Evolutionary conservation across 495 filamentous ascomycete genomes (phyloP).

Genomic region (Echria macrotheca): DNA sequence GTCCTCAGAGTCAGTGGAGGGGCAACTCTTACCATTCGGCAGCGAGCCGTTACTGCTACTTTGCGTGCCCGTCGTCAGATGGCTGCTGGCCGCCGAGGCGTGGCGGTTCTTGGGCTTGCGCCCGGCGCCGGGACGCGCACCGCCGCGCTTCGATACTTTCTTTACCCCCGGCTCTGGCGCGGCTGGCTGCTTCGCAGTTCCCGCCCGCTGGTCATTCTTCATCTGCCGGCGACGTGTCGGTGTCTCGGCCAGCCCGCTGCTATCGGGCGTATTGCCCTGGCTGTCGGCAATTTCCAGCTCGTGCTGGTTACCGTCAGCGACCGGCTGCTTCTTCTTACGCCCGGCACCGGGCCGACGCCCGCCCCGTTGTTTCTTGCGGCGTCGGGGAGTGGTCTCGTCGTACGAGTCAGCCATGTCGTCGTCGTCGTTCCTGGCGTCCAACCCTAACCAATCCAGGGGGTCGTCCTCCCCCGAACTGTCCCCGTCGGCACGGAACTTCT

Average conservation of each 20-base stretch:
- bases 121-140: slow-evolving; percentile 29
- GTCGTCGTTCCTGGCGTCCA: slow-evolving; percentile 12
- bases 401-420: slow-evolving; percentile 20
- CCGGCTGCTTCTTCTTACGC: slow-evolving; percentile 24
- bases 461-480: slow-evolving; percentile 7
- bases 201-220: neutral
- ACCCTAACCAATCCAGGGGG: slow-evolving; percentile 11
- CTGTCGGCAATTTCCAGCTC: slow-evolving; percentile 20
- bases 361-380: slow-evolving; percentile 23
- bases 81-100: neutral
- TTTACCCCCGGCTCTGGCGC: slow-evolving; percentile 10
- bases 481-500: neutral
- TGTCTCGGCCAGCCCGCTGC: neutral
- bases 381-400: slow-evolving; percentile 1
- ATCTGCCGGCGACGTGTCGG: slow-evolving; percentile 1
- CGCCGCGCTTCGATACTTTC: slow-evolving; percentile 27
- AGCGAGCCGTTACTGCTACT: neutral
- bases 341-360: slow-evolving; percentile 26
- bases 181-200: neutral
- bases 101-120: slow-evolving; percentile 29
- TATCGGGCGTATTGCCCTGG: slow-evolving; percentile 10
- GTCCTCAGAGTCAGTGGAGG: slow-evolving; percentile 14
- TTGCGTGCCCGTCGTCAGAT: neutral
- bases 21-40: neutral
- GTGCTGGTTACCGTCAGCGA: neutral